Percentiles rank a stretch among this genome's conserved stretches.
These are phyloP conservation scores for Paracorniculantispora psalliotae DNA, from an alignment of 2,329 filamentous ascomycete species.

Conservation along the genomic window DNA sequence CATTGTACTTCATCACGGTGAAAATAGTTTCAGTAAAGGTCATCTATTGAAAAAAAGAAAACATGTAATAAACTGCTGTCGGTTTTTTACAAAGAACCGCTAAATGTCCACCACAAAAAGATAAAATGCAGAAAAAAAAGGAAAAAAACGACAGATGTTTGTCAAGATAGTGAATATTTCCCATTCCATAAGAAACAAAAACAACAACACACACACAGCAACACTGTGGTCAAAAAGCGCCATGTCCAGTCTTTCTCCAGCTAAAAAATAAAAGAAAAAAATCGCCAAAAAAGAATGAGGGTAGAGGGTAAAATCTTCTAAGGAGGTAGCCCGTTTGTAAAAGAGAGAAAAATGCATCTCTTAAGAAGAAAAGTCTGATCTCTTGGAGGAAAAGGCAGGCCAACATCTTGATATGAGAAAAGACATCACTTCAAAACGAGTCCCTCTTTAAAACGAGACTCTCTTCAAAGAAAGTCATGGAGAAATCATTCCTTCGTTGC, in stretches of 20 bases:
- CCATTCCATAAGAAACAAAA: slow-evolving; percentile 6
- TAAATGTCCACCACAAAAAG: slow-evolving; percentile 12
- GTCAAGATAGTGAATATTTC: slow-evolving; percentile 2
- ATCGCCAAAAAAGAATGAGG: not conserved
- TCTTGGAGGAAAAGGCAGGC: not conserved
- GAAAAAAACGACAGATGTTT: not conserved
- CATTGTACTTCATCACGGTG: too few relatives aligned
- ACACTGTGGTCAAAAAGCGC: slow-evolving; percentile 20
- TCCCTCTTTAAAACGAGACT: too few relatives aligned
- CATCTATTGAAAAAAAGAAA: not conserved
- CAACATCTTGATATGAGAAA: too few relatives aligned
- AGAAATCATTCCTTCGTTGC: slow-evolving; percentile 49
- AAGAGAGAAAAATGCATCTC: too few relatives aligned
- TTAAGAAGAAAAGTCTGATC: not conserved
- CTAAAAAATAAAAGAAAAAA: slow-evolving; percentile 2
- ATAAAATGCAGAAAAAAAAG: not conserved
- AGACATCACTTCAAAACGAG: too few relatives aligned
- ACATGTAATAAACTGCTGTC: slow-evolving; percentile 1
- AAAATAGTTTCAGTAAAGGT: too few relatives aligned
- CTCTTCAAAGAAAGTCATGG: too few relatives aligned
- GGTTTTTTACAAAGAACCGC: slow-evolving; percentile 1
- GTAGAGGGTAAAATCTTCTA: too few relatives aligned
- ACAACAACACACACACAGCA: slow-evolving; percentile 17
- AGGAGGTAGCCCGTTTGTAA: too few relatives aligned
- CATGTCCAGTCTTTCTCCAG: slow-evolving; percentile 17